These are phyloP conservation scores for Vitis hybrid DNA, from an alignment of 177 flowering plant genomes.

Conservation along the genomic window DNA sequence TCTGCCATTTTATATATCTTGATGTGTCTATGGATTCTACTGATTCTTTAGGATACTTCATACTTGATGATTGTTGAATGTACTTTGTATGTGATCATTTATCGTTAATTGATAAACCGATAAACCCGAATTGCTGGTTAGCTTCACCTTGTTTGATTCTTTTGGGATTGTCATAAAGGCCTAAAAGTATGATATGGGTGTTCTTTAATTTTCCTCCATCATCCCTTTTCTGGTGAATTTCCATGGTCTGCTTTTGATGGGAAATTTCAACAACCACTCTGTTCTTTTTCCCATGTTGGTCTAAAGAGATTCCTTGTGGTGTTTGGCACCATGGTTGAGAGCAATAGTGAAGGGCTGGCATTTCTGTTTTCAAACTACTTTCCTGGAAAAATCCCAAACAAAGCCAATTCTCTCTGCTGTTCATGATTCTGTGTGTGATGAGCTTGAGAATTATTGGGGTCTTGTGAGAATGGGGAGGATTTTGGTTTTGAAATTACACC, in stretches of 20 bases:
- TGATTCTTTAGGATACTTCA: not conserved
- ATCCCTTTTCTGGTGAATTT: not conserved
- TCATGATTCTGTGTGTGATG: not conserved
- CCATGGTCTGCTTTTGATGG: constrained; percentile 21
- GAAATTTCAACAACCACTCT: constrained; percentile 23
- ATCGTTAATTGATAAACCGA: too few relatives aligned
- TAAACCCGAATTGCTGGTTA: not conserved
- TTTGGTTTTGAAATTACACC: not conserved
- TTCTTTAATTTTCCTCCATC: not conserved
- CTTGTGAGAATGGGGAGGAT: not conserved
- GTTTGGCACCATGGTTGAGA: constrained; percentile 9
- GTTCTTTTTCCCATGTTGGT: constrained; percentile 27
- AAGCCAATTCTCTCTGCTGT: not conserved
- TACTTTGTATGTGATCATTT: not conserved
- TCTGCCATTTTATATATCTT: constrained; percentile 17
- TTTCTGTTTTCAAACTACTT: constrained; percentile 2
- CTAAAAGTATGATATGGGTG: not conserved
- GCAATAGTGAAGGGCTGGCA: constrained; percentile 10
- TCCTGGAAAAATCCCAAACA: not conserved
- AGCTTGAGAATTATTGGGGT: constrained; percentile 9
- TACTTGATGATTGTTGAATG: too few relatives aligned
- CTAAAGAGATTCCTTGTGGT: constrained; percentile 26
- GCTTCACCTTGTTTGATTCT: not conserved
- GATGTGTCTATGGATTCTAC: constrained; percentile 4
- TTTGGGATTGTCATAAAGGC: not conserved